Conservation (phyloP, 345 rosid genomes). For the Aquilaria sinensis region DNA sequence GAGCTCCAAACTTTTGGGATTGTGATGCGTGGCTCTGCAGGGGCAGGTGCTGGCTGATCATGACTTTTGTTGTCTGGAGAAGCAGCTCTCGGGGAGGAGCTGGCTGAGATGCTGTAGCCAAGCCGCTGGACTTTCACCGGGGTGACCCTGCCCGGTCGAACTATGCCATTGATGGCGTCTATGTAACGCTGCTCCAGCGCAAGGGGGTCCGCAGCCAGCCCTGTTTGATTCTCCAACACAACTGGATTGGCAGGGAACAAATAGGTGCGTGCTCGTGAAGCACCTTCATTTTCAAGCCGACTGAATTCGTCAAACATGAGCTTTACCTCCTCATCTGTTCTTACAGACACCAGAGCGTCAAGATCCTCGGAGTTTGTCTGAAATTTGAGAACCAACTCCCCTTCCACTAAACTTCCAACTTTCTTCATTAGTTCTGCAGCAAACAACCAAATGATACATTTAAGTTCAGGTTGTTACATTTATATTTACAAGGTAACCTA, state of each 20-base stretch:
- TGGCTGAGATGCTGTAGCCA: conserved; percentile 46
- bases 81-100: conserved; percentile 49
- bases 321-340: conserved; percentile 56
- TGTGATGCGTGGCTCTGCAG: conserved; percentile 27
- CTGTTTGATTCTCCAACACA: conserved; percentile 27
- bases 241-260: conserved; percentile 45
- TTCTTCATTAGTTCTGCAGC: conserved; percentile 58
- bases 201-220: conserved; percentile 30
- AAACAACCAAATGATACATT: not conserved
- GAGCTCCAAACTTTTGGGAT: conserved; percentile 73
- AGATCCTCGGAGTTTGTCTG: conserved; percentile 63
- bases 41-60: conserved; percentile 9
- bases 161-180: conserved; percentile 69
- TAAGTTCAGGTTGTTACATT: no score
- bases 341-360: conserved; percentile 63
- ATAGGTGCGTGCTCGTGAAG: conserved; percentile 49
- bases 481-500: no score
- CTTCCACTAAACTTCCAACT: conserved; percentile 37
- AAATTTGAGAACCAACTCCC: conserved; percentile 51
- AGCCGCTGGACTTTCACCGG: conserved; percentile 30
- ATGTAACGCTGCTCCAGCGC: conserved; percentile 65
- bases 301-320: conserved; percentile 68
- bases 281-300: conserved; percentile 41
- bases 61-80: conserved; percentile 43
- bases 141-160: conserved; percentile 24